Evolutionary conservation across 1,139 yeast genomes (phyloP), one percentile per base, ranked within the genome.

Genomic region (Lodderomyces beijingensis): DNA sequence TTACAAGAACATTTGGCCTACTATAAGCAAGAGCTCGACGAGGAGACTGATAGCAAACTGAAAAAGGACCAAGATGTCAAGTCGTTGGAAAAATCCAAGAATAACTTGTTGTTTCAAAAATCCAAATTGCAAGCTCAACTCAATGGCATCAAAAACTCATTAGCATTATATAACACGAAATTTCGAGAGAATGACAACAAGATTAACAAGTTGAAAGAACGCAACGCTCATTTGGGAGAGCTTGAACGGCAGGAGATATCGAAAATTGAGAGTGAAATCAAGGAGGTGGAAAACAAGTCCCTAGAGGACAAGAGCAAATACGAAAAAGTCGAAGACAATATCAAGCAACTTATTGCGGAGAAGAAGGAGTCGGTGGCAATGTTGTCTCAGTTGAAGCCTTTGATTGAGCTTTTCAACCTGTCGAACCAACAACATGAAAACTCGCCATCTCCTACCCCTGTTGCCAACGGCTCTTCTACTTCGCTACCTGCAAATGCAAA

Each of bases 21-120:
- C 19, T 49, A 46, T 42, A 58, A 53, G 32, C 43, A 42, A 19
- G 65, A 62, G 36, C 50, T 51, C 29, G 59, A 57, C 22, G 61
- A 60, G 23, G 62, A 59, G 35, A 48, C 61, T 5, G 65, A 63
- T 29, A 39, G 39, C 33, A 53, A 55, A 34, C 41, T 54, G 15
- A 57, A 54, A 34, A 55, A 62, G 33, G 67, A 62, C 20, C 46
- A 46, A 32, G 57, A 54, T 37, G 57, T 62, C 9, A 64, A 60
- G 40, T 51, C 55, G 21, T 48, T 62, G 36, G 70, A 64, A 34
- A 57, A 53, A 31, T 36, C 41, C 7, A 51, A 51, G 30, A 70
- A 65, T 38, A 49, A 46, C 14, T 40, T 52, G 11, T 39, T 50
- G 28, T 43, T 46, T 25, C 46, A 53, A 26, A 64, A 65, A 40